Conservation (phyloP, 1,139 yeast species). For the Candida glucosophila region DNA sequence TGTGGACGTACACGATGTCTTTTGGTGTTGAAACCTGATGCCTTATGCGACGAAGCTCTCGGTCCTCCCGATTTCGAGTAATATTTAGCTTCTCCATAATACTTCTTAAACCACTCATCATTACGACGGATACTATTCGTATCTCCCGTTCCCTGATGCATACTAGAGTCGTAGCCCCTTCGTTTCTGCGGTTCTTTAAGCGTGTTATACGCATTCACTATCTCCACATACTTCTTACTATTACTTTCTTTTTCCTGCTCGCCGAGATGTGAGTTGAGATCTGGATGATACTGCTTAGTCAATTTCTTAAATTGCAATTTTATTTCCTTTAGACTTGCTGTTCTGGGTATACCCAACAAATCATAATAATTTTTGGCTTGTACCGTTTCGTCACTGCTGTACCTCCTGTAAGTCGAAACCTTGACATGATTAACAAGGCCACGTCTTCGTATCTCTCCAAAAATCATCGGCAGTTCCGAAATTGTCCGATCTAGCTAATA, state of each 20-base stretch:
- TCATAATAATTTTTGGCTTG: too few species aligned
- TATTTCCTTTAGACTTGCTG: slow-evolving; percentile 52
- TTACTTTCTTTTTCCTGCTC: slow-evolving; percentile 36
- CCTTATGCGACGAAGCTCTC: slow-evolving; percentile 14
- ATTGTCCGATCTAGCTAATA: too few species aligned
- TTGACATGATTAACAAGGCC: too few species aligned
- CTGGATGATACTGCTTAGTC: slow-evolving; percentile 70
- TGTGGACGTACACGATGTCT: slow-evolving; percentile 27
- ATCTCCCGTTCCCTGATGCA: not conserved
- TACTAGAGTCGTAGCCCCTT: slow-evolving; percentile 39
- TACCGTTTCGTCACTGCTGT: too few species aligned
- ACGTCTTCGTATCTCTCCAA: too few species aligned
- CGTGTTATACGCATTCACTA: slow-evolving; percentile 64
- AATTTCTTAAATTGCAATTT: slow-evolving; percentile 59
- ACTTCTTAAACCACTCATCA: slow-evolving; percentile 9
- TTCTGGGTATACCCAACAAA: slow-evolving; percentile 43
- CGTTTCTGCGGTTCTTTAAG: slow-evolving; percentile 46
- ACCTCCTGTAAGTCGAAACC: too few species aligned
- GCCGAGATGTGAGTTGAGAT: slow-evolving; percentile 41
- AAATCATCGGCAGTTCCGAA: too few species aligned
- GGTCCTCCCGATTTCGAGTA: slow-evolving; percentile 9
- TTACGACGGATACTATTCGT: slow-evolving; percentile 1
- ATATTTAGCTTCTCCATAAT: slow-evolving; percentile 17
- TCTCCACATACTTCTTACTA: slow-evolving; percentile 45
- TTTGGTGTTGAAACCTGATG: slow-evolving; percentile 34